A percentile compares a stretch with the other conserved stretches of the same genome.
These are phyloP conservation scores for Leccinum disarticulatum DNA, from an alignment of 768 basidiomycete species.

Conservation along the genomic window DNA sequence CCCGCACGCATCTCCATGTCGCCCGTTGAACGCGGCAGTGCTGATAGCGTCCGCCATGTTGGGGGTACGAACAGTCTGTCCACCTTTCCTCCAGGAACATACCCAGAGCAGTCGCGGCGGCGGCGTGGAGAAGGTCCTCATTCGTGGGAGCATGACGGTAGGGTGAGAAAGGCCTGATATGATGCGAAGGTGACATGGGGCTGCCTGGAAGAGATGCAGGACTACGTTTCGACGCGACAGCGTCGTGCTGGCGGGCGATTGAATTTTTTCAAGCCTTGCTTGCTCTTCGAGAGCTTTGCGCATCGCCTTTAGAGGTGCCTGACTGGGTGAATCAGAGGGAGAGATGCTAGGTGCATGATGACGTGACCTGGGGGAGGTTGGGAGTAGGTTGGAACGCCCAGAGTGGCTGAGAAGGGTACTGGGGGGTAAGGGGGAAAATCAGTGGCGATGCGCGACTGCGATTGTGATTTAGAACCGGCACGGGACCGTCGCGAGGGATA, in stretches of 20 bases:
- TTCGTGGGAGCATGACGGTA: conserved; percentile 66
- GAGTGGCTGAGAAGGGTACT: conserved; percentile 39
- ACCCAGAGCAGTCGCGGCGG: conserved; percentile 29
- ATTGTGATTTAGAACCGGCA: conserved; percentile 30
- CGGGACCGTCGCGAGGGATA: conserved; percentile 34
- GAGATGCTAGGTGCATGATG: conserved; percentile 35
- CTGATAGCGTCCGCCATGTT: conserved; percentile 92
- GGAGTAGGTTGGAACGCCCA: conserved; percentile 30
- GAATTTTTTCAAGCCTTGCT: conserved; percentile 25
- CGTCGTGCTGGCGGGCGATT: conserved; percentile 19
- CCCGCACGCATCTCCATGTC: conserved; percentile 82
- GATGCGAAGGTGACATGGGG: conserved; percentile 42
- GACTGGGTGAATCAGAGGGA: conserved; percentile 35
- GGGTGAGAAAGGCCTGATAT: conserved; percentile 65
- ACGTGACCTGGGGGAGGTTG: conserved; percentile 28
- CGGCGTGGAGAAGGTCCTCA: conserved; percentile 60
- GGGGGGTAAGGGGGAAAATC: conserved; percentile 58
- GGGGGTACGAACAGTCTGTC: conserved; percentile 87
- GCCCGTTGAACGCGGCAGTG: conserved; percentile 83
- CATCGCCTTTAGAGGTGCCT: conserved; percentile 35
- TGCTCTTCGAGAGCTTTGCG: conserved; percentile 24
- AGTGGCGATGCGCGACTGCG: conserved; percentile 36
- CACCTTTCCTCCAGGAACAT: conserved; percentile 72
- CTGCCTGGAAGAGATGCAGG: conserved; percentile 19
- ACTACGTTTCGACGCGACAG: conserved; percentile 22